These are phyloP conservation scores for Tylopilus sp. DNA, from an alignment of 768 basidiomycete species.

Conservation along the genomic window DNA sequence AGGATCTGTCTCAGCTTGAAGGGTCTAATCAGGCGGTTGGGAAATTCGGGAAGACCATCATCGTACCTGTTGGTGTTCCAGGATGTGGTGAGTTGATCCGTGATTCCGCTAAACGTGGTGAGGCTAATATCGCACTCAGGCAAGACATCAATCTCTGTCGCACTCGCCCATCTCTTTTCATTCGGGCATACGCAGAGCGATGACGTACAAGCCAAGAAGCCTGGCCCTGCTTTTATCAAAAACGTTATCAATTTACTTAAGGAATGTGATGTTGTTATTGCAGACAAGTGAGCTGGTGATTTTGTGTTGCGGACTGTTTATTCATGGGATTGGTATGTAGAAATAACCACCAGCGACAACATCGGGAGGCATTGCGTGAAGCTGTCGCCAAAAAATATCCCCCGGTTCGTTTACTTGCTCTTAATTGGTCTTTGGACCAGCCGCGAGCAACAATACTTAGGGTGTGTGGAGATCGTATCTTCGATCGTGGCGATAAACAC, in stretches of 20 bases:
- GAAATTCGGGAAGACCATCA: conserved; percentile 68
- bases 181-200: conserved; percentile 95
- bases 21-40: conserved; percentile 17
- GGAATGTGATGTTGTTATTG: conserved; percentile 76
- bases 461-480: conserved; percentile 74
- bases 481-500: conserved; percentile 77
- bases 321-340: conserved; percentile 35
- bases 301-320: background rate
- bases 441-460: conserved; percentile 64
- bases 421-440: conserved; percentile 68
- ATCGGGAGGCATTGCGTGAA: conserved; percentile 68
- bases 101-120: background rate
- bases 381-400: conserved; percentile 42
- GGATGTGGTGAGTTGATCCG: conserved; percentile 69
- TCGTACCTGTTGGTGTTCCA: conserved; percentile 87
- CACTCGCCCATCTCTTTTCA: conserved; percentile 72
- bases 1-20: conserved; percentile 27
- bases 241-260: conserved; percentile 65
- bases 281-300: conserved; percentile 69
- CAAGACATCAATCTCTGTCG: conserved; percentile 83
- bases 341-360: conserved; percentile 86
- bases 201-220: conserved; percentile 75
- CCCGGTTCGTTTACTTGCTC: conserved; percentile 72
- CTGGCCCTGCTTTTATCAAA: conserved; percentile 64
- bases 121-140: conserved; percentile 41